Evolutionary conservation across 2,329 filamentous ascomycete species (phyloP), one percentile per base, ranked within the genome.

Genomic region (Trichoderma oligosporum): DNA sequence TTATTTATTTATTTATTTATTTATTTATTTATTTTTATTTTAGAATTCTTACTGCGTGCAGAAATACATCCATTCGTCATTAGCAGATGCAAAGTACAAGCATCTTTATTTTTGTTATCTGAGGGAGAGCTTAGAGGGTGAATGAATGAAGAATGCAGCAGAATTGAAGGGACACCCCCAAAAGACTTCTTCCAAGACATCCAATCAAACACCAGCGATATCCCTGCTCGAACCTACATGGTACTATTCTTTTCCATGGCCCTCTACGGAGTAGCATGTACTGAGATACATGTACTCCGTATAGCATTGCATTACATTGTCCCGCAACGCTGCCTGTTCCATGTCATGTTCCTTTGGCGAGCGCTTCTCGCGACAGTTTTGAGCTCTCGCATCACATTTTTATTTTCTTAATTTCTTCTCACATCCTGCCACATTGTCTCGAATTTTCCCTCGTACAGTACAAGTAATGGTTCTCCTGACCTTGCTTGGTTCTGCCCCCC

Each of bases 161-260:
- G 14, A 11, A 22, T 18, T 35, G 25, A 27, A n/a, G 16, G 24
- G 18, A 44, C 41, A 22, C 41, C 39, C 39, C 44, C 27, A n/a
- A n/a, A n/a, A n/a, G n/a, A n/a, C n/a, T 29, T 27, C 31, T 12
- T 38, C 31, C 7, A 49, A 11, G 27, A 6, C 11, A 11, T 5
- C 27, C 27, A 31, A 31, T 31, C 27, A 31, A 11, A 11, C 27
- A 31, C 12, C 38, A 44, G 29, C 41, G 22, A 38, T 8, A 54
- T 45, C 51, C 51, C 51, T 54, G 51, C 31, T 38, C 51, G 51
- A 45, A 45, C 51, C 39, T 54, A n/a, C n/a, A n/a, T n/a, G n/a
- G n/a, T n/a, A n/a, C n/a, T n/a, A n/a, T 45, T 27, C 18, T 39
- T 46, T 47, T 47, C n/a, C n/a, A n/a, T n/a, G n/a, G n/a, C n/a